Evolutionary conservation across 306 rosid species (phyloP).

Genomic region (Canavalia ensiformis): DNA sequence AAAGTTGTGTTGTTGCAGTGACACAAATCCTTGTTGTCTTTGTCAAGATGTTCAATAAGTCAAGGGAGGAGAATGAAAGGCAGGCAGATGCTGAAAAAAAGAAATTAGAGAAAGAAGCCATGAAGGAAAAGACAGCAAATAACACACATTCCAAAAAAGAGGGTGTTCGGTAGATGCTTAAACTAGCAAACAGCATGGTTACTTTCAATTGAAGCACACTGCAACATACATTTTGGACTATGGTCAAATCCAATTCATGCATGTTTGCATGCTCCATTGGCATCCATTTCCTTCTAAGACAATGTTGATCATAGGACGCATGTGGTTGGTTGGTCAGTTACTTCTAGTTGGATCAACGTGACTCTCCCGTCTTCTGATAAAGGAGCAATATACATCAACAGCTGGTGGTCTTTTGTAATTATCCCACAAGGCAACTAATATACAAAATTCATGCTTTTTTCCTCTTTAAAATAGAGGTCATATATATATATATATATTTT

Average conservation of each 20-base stretch:
- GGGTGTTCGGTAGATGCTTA: slow-evolving; percentile 44
- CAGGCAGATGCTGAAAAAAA: slow-evolving; percentile 89
- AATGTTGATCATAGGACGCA: slow-evolving; percentile 18
- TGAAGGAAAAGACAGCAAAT: slow-evolving; percentile 75
- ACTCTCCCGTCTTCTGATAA: slow-evolving; percentile 37
- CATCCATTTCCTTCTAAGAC: slow-evolving; percentile 17
- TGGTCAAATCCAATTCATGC: slow-evolving; percentile 36
- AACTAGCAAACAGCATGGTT: slow-evolving; percentile 29
- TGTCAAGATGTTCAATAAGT: slow-evolving; percentile 89
- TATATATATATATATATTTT: not conserved
- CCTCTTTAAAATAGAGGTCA: slow-evolving; percentile 37
- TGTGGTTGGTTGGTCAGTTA: slow-evolving; percentile 18
- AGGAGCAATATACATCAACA: slow-evolving; percentile 45
- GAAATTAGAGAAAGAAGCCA: slow-evolving; percentile 91
- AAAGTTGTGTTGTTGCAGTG: slow-evolving; percentile 65
- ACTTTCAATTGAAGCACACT: slow-evolving; percentile 14
- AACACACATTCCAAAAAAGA: slow-evolving; percentile 58
- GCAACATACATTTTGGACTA: slow-evolving; percentile 27
- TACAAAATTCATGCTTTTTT: slow-evolving; percentile 28
- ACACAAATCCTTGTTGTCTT: slow-evolving; percentile 87
- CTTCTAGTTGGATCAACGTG: slow-evolving; percentile 28
- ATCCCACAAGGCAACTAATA: slow-evolving; percentile 32
- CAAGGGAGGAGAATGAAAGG: slow-evolving; percentile 90
- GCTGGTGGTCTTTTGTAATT: slow-evolving; percentile 50
- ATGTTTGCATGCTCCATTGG: slow-evolving; percentile 28